Conservation (phyloP, 306 rosid species). For the Prunus padus region DNA sequence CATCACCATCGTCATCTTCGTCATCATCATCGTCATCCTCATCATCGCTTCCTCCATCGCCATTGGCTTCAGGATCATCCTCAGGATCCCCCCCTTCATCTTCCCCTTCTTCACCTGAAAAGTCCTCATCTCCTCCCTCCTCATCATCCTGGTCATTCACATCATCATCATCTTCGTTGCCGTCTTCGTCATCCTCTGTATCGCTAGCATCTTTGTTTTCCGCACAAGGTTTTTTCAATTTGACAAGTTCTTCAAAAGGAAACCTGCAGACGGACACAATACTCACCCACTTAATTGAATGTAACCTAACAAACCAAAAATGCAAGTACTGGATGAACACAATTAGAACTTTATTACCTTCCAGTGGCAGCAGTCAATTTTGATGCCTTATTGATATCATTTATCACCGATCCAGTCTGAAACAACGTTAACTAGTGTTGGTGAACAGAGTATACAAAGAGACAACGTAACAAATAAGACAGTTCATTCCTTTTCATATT, state of each 20-base stretch:
- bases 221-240: conserved; percentile 23
- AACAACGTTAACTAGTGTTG: conserved; percentile 18
- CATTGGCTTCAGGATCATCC: conserved; percentile 62
- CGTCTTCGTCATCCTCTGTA: conserved; percentile 63
- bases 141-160: conserved; percentile 41
- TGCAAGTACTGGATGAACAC: background rate
- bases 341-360: conserved; percentile 38
- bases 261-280: conserved; percentile 46
- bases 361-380: conserved; percentile 38
- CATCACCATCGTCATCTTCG: background rate
- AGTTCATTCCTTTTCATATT: background rate
- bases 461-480: background rate
- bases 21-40: conserved; percentile 31
- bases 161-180: conserved; percentile 37
- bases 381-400: conserved; percentile 32
- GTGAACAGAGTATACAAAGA: background rate
- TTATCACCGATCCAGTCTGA: conserved; percentile 51
- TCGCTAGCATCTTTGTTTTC: conserved; percentile 80
- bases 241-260: conserved; percentile 53
- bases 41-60: conserved; percentile 47
- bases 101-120: conserved; percentile 60
- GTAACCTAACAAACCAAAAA: background rate
- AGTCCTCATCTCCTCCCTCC: conserved; percentile 61
- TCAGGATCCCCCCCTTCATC: conserved; percentile 59
- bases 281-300: conserved; percentile 7